Conservation (phyloP, 164 flowering plant genomes). For the Vitis cinerea region DNA sequence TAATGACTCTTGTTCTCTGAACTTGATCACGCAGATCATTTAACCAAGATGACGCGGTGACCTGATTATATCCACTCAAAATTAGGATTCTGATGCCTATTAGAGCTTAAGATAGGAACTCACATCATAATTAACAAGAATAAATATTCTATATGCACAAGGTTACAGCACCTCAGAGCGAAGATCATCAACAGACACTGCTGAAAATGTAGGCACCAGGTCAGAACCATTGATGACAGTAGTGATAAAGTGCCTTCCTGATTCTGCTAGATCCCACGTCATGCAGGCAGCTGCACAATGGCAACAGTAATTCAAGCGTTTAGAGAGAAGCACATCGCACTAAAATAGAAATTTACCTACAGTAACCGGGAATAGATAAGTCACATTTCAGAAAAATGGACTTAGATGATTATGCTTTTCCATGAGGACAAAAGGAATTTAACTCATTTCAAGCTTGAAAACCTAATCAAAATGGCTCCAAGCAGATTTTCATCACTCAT, state of each 20-base stretch:
- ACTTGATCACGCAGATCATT: constrained; percentile 93
- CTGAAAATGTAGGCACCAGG: constrained; percentile 91
- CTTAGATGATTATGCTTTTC: neutral
- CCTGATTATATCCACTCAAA: constrained; percentile 41
- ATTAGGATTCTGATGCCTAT: constrained; percentile 2
- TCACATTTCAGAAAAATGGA: neutral
- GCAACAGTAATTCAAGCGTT: constrained; percentile 7
- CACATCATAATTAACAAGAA: neutral
- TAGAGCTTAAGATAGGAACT: neutral
- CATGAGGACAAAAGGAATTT: too few relatives aligned
- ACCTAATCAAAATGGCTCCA: too few relatives aligned
- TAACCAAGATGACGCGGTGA: constrained; percentile 92
- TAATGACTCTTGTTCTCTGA: constrained; percentile 76
- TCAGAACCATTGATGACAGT: constrained; percentile 89
- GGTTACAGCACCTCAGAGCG: constrained; percentile 76
- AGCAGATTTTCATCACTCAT: neutral
- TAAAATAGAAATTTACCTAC: constrained; percentile 3
- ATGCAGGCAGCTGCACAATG: constrained; percentile 89
- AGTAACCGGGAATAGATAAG: neutral
- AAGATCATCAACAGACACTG: constrained; percentile 87
- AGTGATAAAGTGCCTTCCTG: constrained; percentile 86
- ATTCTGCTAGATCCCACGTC: constrained; percentile 99
- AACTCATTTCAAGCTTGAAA: too few relatives aligned
- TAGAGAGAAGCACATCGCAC: neutral
- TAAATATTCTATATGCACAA: neutral